These are phyloP conservation scores for Cadophora sp. DNA, from an alignment of 2,329 filamentous ascomycete species.

Conservation along the genomic window DNA sequence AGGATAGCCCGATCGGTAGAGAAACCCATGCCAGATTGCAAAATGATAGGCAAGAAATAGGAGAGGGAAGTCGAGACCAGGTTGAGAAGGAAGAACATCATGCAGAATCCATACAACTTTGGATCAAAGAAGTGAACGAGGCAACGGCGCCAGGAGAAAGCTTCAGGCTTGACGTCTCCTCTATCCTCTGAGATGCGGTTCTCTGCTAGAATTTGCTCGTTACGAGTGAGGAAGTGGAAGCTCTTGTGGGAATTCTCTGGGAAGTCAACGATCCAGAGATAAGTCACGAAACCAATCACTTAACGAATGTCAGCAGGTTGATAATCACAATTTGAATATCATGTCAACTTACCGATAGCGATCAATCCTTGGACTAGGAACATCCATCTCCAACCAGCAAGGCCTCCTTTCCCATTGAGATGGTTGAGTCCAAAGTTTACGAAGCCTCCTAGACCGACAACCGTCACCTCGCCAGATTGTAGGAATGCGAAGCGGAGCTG, in stretches of 20 bases:
- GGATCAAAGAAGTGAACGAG: slow-evolving; percentile 56
- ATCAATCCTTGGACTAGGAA: slow-evolving; percentile 60
- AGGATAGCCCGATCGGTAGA: slow-evolving; percentile 57
- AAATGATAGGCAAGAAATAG: slow-evolving; percentile 82
- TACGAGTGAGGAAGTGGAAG: slow-evolving; percentile 61
- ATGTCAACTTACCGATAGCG: slow-evolving; percentile 48
- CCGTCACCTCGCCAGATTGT: slow-evolving; percentile 68
- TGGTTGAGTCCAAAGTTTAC: slow-evolving; percentile 71
- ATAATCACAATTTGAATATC: not conserved
- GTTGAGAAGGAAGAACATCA: slow-evolving; percentile 71
- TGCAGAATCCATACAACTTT: slow-evolving; percentile 67
- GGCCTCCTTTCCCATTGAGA: slow-evolving; percentile 58
- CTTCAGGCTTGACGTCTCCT: slow-evolving; percentile 56
- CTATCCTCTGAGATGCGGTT: slow-evolving; percentile 63
- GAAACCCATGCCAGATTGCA: slow-evolving; percentile 63
- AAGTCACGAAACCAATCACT: slow-evolving; percentile 56
- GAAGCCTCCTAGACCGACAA: slow-evolving; percentile 51
- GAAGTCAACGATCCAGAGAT: slow-evolving; percentile 69
- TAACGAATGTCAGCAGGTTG: slow-evolving; percentile 47
- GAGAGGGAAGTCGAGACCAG: slow-evolving; percentile 78
- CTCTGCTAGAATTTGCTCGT: slow-evolving; percentile 54
- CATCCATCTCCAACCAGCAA: slow-evolving; percentile 70
- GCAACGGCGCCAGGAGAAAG: slow-evolving; percentile 66
- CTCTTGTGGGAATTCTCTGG: slow-evolving; percentile 62
- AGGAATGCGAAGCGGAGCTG: slow-evolving; percentile 68